These are phyloP conservation scores for Pythium aquatile DNA, from an alignment of 352 stramenopile species.

Conservation along the genomic window DNA sequence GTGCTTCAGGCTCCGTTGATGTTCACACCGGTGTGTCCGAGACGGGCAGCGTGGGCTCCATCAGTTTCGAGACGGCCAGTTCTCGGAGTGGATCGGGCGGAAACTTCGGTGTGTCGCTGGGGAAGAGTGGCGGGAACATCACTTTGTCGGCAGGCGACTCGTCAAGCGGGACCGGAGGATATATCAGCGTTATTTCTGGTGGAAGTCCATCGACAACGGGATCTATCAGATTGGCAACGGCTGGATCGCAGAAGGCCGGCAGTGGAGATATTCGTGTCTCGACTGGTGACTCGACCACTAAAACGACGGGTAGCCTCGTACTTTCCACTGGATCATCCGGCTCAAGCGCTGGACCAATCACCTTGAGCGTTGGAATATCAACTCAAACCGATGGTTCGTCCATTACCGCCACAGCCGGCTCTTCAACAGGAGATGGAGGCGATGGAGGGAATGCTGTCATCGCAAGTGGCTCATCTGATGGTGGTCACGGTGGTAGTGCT, in stretches of 20 bases:
- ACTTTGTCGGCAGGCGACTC: slow-evolving; percentile 20
- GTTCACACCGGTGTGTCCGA: slow-evolving; percentile 18
- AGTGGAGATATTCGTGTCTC: slow-evolving; percentile 6
- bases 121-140: slow-evolving; percentile 26
- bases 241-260: not conserved
- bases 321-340: slow-evolving; percentile 13
- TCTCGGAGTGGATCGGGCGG: slow-evolving; percentile 14
- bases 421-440: slow-evolving; percentile 1
- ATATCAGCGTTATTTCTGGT: slow-evolving; percentile 14
- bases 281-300: slow-evolving; percentile 7
- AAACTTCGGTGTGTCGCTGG: slow-evolving; percentile 20
- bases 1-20: slow-evolving; percentile 13
- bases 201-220: slow-evolving; percentile 3
- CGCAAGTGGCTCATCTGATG: slow-evolving; percentile 26
- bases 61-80: slow-evolving; percentile 18
- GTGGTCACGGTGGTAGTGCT: slow-evolving; percentile 26
- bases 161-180: slow-evolving; percentile 3
- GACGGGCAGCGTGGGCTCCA: slow-evolving; percentile 18
- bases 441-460: slow-evolving; percentile 35
- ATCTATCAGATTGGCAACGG: slow-evolving; percentile 7
- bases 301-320: slow-evolving; percentile 3
- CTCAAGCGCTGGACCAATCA: slow-evolving; percentile 12
- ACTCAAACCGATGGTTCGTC: not conserved
- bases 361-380: slow-evolving; percentile 11
- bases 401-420: not conserved